A percentile compares a stretch with the other conserved stretches of the same genome.
phyloP scores from a whole-genome alignment of 257 asterid genomes.

The Solanum virginianum region DNA sequence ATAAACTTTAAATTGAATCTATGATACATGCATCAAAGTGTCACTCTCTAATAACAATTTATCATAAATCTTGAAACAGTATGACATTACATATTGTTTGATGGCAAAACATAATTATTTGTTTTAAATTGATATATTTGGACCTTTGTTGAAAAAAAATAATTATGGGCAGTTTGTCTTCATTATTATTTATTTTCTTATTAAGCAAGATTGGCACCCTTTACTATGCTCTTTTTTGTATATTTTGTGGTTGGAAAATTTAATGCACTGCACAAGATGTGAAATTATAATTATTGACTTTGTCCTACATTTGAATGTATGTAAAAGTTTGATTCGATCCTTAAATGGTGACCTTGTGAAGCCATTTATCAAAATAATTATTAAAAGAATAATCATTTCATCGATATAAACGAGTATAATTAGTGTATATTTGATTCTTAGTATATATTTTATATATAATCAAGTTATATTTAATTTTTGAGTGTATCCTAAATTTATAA shows the following conservation, averaged over 20 bases:
- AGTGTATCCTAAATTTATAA: too few relatives aligned
- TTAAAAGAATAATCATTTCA: too few relatives aligned
- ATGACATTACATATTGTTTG: background rate
- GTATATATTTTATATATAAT: too few relatives aligned
- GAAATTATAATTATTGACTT: background rate
- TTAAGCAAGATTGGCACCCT: background rate
- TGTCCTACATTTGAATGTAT: background rate
- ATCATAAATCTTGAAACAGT: background rate
- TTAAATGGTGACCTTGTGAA: background rate
- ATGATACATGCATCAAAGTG: background rate
- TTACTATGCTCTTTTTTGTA: background rate
- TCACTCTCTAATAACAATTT: background rate
- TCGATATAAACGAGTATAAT: too few relatives aligned
- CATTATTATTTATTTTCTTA: background rate
- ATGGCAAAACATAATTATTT: background rate
- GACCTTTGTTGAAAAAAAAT: background rate
- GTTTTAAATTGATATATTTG: background rate
- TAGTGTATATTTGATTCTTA: too few relatives aligned
- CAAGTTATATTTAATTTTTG: too few relatives aligned
- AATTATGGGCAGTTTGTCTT: background rate
- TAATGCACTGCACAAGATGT: background rate
- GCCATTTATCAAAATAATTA: too few relatives aligned
- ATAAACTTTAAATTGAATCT: too few relatives aligned
- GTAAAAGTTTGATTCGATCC: background rate
- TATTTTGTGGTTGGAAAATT: background rate